Base-by-base conservation (phyloP, 495 filamentous ascomycete genomes). In the Xylaria acuta region DNA sequence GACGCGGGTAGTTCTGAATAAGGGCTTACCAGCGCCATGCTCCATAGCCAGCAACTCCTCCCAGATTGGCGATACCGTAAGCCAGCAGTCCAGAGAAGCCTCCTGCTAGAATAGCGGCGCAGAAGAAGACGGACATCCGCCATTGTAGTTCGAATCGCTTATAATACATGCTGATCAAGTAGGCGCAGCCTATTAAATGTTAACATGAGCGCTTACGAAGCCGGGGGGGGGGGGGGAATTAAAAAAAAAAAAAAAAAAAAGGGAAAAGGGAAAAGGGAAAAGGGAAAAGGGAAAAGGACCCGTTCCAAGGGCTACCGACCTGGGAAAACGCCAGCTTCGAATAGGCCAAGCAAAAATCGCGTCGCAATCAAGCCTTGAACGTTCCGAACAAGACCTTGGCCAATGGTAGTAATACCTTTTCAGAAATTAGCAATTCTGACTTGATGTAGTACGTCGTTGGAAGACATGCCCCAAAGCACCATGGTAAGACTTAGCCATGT, bases 11-110 rank as follows among this genome's bases (percentile, higher is more conserved):
- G 25, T 11, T 34, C 18, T 14, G 7, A 9, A 62, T 30, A 6
- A 20, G 32, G 25, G 25, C 25, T 56, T 16, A 70, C 75, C 73
- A 77, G 22, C 73, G 72, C 75, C 75, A 77, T 11, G 76, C 76
- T 1, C 71, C 49, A 20, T 74, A 85, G 18, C 87, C 89, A 41
- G 89, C 74, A 14, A 90, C 75, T 18, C 87, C 88, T 51, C 86
- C 80, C 90, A 93, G 92, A 65, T 89, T 78, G 5, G 84, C 84
- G 66, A 92, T 91, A 11, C 88, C 91, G 27, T 85, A 72, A 0
- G 90, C 91, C 3, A 94, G 83, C 1, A 93, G 81, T 3, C 91
- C 91, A 69, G 91, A 91, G 74, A 92, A 94, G 7, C 87, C 88
- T 45, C 90, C 90, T 18, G 88, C 88, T 20, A 90, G 64, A 62